Conservation (phyloP, 202 grass and related monocot genomes). For the Bolboschoenoplectus hybrid region DNA sequence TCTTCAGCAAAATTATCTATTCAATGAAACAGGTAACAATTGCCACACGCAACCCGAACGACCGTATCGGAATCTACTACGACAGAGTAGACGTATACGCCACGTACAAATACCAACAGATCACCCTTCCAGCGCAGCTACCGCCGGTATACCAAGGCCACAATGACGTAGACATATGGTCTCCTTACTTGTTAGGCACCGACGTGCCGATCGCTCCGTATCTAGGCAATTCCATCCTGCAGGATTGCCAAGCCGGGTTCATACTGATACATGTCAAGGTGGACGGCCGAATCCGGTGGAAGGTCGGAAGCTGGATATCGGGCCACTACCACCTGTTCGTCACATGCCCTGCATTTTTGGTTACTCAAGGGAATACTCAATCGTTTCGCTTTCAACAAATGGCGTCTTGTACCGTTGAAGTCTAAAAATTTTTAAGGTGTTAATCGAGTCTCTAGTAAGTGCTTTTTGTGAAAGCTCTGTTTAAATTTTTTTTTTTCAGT, state of each 20-base stretch:
- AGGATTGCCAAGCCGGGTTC: slow-evolving; percentile 45
- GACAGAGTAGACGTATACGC: slow-evolving; percentile 80
- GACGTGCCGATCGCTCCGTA: slow-evolving; percentile 65
- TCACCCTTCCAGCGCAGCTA: slow-evolving; percentile 46
- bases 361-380: slow-evolving; percentile 22
- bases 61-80: slow-evolving; percentile 70
- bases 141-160: slow-evolving; percentile 66
- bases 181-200: slow-evolving; percentile 52
- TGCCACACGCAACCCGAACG: slow-evolving; percentile 81
- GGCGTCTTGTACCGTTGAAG: slow-evolving; percentile 68
- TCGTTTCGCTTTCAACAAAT: slow-evolving; percentile 62
- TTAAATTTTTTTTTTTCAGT: not conserved
- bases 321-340: slow-evolving; percentile 79
- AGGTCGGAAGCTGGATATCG: slow-evolving; percentile 74
- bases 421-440: slow-evolving; percentile 41
- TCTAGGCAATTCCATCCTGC: slow-evolving; percentile 43
- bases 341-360: slow-evolving; percentile 66
- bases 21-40: slow-evolving; percentile 52
- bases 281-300: slow-evolving; percentile 73
- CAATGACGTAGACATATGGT: slow-evolving; percentile 84
- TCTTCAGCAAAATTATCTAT: not conserved
- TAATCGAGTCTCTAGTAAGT: slow-evolving; percentile 30
- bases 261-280: slow-evolving; percentile 61
- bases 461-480: slow-evolving; percentile 35
- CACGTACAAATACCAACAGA: slow-evolving; percentile 79